Evolutionary conservation across 1,139 yeast genomes (phyloP), one percentile per base, ranked within the genome.

Genomic region (Taphrina wiesneri): DNA sequence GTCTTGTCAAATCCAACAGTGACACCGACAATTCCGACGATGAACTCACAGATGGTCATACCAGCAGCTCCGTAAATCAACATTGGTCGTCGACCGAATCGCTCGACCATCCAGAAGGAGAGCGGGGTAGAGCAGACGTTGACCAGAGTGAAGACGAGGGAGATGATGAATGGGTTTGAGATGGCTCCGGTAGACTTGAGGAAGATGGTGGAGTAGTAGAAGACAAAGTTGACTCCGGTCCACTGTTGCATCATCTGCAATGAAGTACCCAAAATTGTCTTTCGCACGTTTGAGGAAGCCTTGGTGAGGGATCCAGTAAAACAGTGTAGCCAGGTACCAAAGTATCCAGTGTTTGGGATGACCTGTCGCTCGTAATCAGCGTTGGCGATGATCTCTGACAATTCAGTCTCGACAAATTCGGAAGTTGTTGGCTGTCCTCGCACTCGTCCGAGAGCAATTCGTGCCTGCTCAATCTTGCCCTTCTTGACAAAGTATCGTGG

Each of bases 151-250:
- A 86, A 83, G 69, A 85, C 80, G 70, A 86, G 79, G 34, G 86
- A 82, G 65, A 86, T 84, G 67, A 79, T 74, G 72, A 80, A 77
- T 2, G 60, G 54, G 61, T 62, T 62, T 21, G 45, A 34, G 47
- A 92, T 92, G 1, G 98, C 98, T 67, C 90, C 89, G 51, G 92
- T 86, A 9, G 57, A 53, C 76, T 89, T 86, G 79, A 85, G 85
- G 78, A 85, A 85, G 47, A 86, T 80, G 25, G 88, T 83, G 74
- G 88, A 87, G 71, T 78, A 85, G 77, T 84, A 67, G 63, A 63
- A 64, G 65, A 57, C 56, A 39, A 64, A 67, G 63, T 64, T 85
- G 68, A 84, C 78, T 79, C 88, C 88, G 63, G 88, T 84, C 77
- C 85, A 81, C 76, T 85, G 88, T 77, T 85, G 88, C 79, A 85